phyloP scores from a whole-genome alignment of 2,329 filamentous ascomycete genomes.

The Plectosphaerella sp. region DNA sequence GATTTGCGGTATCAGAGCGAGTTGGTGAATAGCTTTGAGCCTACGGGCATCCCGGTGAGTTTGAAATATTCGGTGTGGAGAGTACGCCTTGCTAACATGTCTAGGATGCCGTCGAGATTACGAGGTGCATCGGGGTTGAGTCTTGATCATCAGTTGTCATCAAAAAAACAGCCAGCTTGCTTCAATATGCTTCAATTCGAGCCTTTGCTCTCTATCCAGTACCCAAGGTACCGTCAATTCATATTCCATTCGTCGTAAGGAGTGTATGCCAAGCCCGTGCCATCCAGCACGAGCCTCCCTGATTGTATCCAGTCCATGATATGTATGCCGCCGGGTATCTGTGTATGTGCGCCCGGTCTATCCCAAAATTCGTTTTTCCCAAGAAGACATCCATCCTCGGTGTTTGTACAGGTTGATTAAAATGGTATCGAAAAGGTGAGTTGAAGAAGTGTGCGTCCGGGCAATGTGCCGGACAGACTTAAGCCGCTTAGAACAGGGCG shows the following conservation, averaged over 20 bases:
- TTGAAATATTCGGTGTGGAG: neutral
- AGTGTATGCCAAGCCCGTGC: neutral
- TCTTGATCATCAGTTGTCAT: neutral
- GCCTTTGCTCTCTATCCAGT: too few species aligned
- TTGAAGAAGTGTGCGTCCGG: neutral
- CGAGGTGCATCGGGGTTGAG: constrained; percentile 44
- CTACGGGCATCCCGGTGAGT: constrained; percentile 60
- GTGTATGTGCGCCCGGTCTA: neutral
- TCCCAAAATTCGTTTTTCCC: too few species aligned
- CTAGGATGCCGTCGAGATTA: constrained; percentile 65
- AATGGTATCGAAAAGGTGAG: neutral
- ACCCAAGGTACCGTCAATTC: too few species aligned
- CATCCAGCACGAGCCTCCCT: neutral
- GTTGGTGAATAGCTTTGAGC: constrained; percentile 61
- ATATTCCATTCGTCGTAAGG: neutral
- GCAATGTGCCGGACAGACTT: neutral
- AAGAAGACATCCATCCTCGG: too few species aligned
- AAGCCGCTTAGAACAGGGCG: constrained; percentile 7
- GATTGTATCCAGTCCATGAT: too few species aligned
- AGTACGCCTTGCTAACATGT: neutral
- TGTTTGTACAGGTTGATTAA: too few species aligned
- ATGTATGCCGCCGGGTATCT: neutral
- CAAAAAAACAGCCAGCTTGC: too few species aligned
- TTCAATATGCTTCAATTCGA: too few species aligned
- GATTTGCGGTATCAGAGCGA: constrained; percentile 62